Evolutionary conservation across 768 basidiomycete species (phyloP).

Genomic region (Mycena epipterygia): DNA sequence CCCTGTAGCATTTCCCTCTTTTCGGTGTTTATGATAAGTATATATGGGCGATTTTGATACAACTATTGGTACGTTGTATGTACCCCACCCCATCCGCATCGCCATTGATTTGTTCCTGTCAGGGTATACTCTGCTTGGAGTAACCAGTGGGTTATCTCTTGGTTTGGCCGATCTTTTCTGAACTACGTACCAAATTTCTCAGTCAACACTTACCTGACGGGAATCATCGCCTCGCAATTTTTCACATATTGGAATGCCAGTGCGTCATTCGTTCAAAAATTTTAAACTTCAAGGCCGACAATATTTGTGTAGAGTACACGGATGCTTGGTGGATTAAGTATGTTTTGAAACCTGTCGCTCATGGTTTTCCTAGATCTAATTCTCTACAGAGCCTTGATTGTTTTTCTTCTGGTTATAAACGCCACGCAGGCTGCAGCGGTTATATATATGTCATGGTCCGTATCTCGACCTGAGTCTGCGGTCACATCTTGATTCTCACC

Average conservation of each 20-base stretch:
- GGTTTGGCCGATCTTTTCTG: neutral
- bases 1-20: neutral
- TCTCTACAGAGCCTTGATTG: neutral
- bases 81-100: neutral
- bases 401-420: neutral
- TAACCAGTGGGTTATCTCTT: neutral
- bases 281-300: neutral
- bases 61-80: neutral
- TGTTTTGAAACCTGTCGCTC: neutral
- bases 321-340: neutral
- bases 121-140: neutral
- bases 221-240: neutral
- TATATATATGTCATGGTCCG: conserved; percentile 5
- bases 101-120: neutral
- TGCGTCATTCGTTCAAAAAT: neutral
- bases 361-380: neutral
- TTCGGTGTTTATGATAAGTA: neutral
- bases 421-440: neutral
- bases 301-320: neutral
- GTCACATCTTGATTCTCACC: neutral
- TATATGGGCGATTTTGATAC: neutral
- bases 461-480: neutral
- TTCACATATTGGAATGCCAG: neutral
- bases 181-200: neutral
- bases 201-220: conserved; percentile 1